Evolutionary conservation across 192 early-diverging fungal species (phyloP).

Genomic region (Mortierella claussenii): DNA sequence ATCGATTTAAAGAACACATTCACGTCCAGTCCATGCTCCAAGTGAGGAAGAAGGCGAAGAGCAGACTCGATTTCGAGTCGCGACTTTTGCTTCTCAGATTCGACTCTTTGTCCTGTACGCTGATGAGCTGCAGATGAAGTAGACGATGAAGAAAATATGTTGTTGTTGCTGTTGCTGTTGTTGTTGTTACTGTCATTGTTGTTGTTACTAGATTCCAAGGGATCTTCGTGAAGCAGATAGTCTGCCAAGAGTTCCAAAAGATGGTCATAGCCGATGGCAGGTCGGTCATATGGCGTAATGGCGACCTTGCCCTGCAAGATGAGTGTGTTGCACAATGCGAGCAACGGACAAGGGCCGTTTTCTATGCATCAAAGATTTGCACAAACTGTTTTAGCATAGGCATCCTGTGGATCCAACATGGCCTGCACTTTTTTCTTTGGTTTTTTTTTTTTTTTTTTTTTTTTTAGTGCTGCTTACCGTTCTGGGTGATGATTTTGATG

Average conservation of each 20-base stretch:
- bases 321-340: constrained; percentile 87
- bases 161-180: too few relatives aligned
- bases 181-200: not conserved
- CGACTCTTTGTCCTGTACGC: constrained; percentile 21
- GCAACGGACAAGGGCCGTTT: constrained; percentile 93
- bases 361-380: constrained; percentile 39
- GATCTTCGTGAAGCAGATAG: constrained; percentile 64
- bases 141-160: not conserved
- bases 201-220: too few relatives aligned
- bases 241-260: constrained; percentile 82
- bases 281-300: constrained; percentile 62
- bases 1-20: constrained; percentile 86
- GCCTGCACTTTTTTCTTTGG: too few relatives aligned
- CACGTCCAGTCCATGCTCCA: constrained; percentile 78
- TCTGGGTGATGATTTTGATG: constrained; percentile 89
- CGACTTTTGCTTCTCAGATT: constrained; percentile 43
- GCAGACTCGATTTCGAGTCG: constrained; percentile 66
- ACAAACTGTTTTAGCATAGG: not conserved
- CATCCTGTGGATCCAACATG: too few relatives aligned
- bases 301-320: constrained; percentile 75
- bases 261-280: constrained; percentile 71
- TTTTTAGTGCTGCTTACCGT: constrained; percentile 57
- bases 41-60: constrained; percentile 66
- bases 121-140: not conserved
- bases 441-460: too few relatives aligned